Base-by-base conservation (phyloP, 805 yeast genomes). In the Kodamaea leandrae region DNA sequence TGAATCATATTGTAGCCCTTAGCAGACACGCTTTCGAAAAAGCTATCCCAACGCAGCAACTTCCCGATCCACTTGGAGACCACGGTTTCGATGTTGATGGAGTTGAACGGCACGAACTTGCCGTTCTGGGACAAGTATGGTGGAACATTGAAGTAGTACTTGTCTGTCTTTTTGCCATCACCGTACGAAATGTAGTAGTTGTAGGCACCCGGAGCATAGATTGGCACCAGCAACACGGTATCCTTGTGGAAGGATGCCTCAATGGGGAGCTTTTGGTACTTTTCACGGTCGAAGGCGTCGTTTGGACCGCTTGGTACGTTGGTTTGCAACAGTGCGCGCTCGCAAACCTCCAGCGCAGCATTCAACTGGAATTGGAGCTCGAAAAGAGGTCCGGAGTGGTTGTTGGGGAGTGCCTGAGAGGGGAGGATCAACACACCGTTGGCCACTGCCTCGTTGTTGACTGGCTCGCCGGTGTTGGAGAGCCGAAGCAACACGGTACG, bases 1-100 rank as follows among this genome's bases (percentile, higher is more conserved):
- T 91, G 99, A 32, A 93, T 71, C 96, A 91, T 87, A 61, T 93
- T 93, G 68, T 91, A 91, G 15, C 93, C 90, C 61, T 93, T 93
- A 6, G 64, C 58, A 12, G 82, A 64, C 33, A 91, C 75, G 34
- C 76, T 75, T 1, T 60, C 58, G 44, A 91, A 85, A 42, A 85
- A 66, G 1, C 63, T 58, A 42, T 78, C 77, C 98, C 98, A 91
- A 10, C 76, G 61, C 2, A 60, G 57, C 24, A 72, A 58, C 2
- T 78, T 74, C 2, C 97, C 96, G 65, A 90, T 77, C 91, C 96
- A 88, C 65, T 91, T 91, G 28, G 96, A 86, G 3, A 91, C 78
- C 29, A 93, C 81, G 1, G 96, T 78, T 61, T 90, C 93, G 57
- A 91, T 68, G 36, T 86, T 83, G 46, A 91, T 75, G 6, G 90